Evolutionary conservation across 768 basidiomycete genomes (phyloP), one percentile per base, ranked within the genome.

Genomic region (Trametes villosa): DNA sequence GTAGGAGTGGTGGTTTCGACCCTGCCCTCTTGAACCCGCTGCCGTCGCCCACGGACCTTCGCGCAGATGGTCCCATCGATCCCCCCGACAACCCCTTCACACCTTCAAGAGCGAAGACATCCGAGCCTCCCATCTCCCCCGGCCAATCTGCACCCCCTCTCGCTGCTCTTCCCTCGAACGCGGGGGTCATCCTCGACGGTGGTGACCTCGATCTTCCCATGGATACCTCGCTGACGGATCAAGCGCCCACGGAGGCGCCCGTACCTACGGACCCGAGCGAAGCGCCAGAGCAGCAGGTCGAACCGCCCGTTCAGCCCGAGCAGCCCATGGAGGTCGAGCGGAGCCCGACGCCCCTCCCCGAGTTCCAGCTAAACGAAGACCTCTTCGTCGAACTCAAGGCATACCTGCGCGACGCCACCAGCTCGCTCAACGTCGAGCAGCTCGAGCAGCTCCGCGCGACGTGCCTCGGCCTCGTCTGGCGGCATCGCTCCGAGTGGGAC

Each of bases 381-480:
- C 69, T 78, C 11, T 65, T 96, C 26, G 67, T 66, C 0, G 68
- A 79, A 11, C 81, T 98, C 0, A 74, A 77, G 57, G 45, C 70
- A 2, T 73, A 78, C 45, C 71, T 98, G 27, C 75, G 75, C 34
- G 76, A 82, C 18, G 71, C 71, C 45, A 97, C 96, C 1, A 70
- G 61, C 7, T 70, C 69, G 0, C 77, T 98, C 42, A 91, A 80
- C 26, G 81, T 98, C 50, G 97, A 99, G 70, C 87, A 96, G 70
- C 82, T 99, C 7, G 97, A 98, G 71, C 95, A 98, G 73, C 80
- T 99, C 7, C 85, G 97, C 6, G 96, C 97, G 9, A 86, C 83
- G 2, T 89, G 87, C 66, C 83, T 95, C 26, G 85, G 86, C 41
- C 78, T 78, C 50, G 81, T 98, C n/a, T 99, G 96, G 96, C 78